Evolutionary conservation across 2,329 filamentous ascomycete genomes (phyloP), one percentile per base, ranked within the genome.

Genomic region (Fusarium praegraminearum): DNA sequence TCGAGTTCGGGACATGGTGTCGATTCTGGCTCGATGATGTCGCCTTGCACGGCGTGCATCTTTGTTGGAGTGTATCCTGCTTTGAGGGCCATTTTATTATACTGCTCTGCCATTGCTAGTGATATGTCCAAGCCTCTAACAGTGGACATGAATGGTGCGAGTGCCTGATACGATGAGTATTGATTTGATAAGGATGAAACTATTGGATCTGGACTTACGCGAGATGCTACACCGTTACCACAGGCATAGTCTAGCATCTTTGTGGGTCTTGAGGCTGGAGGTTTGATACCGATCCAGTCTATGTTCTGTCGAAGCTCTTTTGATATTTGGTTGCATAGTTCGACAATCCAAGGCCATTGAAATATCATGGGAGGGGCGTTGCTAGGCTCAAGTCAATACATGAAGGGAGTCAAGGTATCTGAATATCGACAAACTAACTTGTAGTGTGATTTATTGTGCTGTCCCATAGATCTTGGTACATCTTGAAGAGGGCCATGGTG

Each of bases 61-160:
- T 75, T 71, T 8, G 70, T 65, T 0, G 65, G 56, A 1, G 62
- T 45, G 30, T 75, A 69, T 1, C 73, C 74, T 18, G 70, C 62
- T 18, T 75, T 70, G 3, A 57, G n/a, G 0, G 76, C 77, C 51
- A 69, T 69, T 7, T 62, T 16, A 47, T 80, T 80, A 69, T 78
- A 81, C 55, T 76, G 71, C 3, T 71, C 61, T 7, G 74, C 74
- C 73, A 80, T 80, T 20, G 69, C 67, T 0, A 74, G 65, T 1
- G 80, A 79, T 26, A 81, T 74, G 51, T 81, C 79, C 28, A 81
- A 74, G 10, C 79, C 79, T 40, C 76, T 74, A 12, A 78, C 71
- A 3, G 51, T 65, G 3, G 75, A 71, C 22, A 79, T 69, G n/a
- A 73, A 76, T 0, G 76, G 68, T 8, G 72, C 66, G 10, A 81